phyloP scores from a whole-genome alignment of 345 rosid species.

The Pistacia integerrima region DNA sequence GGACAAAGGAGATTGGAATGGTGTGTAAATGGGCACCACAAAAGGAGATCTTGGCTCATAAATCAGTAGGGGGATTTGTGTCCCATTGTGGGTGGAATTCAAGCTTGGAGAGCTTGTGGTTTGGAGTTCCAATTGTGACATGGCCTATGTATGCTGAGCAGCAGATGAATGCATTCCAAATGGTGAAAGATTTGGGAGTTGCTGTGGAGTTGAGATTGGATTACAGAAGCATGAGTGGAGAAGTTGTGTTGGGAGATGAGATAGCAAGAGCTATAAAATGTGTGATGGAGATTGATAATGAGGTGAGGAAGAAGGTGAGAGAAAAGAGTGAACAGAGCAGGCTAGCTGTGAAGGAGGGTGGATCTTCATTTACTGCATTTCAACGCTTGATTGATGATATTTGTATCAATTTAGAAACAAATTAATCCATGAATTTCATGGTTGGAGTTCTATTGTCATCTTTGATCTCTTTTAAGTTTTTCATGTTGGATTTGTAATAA shows the following conservation, averaged over 20 bases:
- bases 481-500: too few relatives aligned
- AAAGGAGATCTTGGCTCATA: constrained; percentile 20
- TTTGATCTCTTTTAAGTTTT: too few relatives aligned
- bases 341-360: constrained; percentile 26
- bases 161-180: constrained; percentile 35
- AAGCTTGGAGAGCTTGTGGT: constrained; percentile 37
- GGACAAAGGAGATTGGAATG: constrained; percentile 11
- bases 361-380: constrained; percentile 30
- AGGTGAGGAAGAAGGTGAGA: constrained; percentile 21
- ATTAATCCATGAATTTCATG: not conserved
- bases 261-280: too few relatives aligned
- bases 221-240: not conserved
- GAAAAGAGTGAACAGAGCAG: constrained; percentile 20
- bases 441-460: too few relatives aligned
- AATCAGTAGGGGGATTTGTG: constrained; percentile 37
- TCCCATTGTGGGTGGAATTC: constrained; percentile 57
- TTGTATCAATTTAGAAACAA: not conserved
- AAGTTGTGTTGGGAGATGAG: too few relatives aligned
- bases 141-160: constrained; percentile 44
- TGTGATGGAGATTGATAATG: constrained; percentile 24
- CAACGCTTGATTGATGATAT: constrained; percentile 26
- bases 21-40: constrained; percentile 43
- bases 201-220: constrained; percentile 21
- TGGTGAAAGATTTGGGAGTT: constrained; percentile 31
- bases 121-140: constrained; percentile 32